phyloP scores from a whole-genome alignment of 345 rosid species.

The Clausena lansium region DNA sequence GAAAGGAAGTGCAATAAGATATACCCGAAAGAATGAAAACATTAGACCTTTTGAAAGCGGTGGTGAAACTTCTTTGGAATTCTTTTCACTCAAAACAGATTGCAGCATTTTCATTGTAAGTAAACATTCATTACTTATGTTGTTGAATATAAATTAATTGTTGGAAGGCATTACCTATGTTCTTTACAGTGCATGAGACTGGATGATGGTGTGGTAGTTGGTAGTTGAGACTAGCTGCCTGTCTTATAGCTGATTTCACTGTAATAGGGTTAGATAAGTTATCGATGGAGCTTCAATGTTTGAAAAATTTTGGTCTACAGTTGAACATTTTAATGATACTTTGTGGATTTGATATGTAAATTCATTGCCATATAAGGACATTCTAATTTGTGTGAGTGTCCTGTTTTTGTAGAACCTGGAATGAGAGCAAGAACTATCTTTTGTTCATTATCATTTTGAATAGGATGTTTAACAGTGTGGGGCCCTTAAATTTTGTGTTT shows the following conservation, averaged over 20 bases:
- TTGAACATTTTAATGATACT: neutral
- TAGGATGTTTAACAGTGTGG: neutral
- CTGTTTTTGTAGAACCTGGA: neutral
- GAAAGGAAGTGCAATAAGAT: constrained; percentile 69
- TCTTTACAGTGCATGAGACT: neutral
- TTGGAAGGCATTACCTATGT: neutral
- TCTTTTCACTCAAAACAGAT: constrained; percentile 84
- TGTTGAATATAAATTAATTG: neutral
- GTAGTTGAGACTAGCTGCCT: neutral
- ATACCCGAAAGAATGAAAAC: constrained; percentile 84
- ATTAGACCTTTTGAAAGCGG: constrained; percentile 93
- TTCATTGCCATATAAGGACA: neutral
- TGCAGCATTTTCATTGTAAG: constrained; percentile 90
- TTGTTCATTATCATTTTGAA: neutral
- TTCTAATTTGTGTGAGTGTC: neutral
- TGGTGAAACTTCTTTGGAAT: constrained; percentile 84
- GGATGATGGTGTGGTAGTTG: neutral
- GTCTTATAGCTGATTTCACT: too few species aligned
- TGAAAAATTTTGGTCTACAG: neutral
- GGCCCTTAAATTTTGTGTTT: neutral
- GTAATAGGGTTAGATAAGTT: neutral
- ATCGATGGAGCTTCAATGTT: neutral
- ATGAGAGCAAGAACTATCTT: neutral
- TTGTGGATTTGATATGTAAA: neutral
- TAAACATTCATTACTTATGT: neutral